Evolutionary conservation across 208 protist genomes (phyloP).

Genomic region (Crithidia fasciculata): DNA sequence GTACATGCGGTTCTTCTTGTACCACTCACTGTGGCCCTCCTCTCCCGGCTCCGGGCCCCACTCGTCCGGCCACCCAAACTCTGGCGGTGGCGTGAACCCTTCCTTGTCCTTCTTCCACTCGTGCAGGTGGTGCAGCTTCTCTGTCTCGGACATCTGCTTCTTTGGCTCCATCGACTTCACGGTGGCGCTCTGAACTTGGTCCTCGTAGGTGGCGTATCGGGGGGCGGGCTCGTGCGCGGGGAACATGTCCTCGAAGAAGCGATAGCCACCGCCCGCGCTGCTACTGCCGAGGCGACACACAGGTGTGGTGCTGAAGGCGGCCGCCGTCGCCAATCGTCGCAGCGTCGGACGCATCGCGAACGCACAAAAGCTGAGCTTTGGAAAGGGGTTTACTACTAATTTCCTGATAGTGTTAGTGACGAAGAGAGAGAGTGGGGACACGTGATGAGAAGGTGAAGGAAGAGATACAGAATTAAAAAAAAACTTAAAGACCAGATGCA

Average conservation of each 20-base stretch:
- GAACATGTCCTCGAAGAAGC: constrained; percentile 91
- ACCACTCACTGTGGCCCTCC: constrained; percentile 85
- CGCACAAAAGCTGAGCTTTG: background rate
- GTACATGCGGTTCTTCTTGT: constrained; percentile 92
- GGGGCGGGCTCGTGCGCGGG: constrained; percentile 80
- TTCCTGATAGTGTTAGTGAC: too few species aligned
- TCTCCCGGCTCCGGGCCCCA: constrained; percentile 89
- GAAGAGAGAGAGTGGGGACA: too few species aligned
- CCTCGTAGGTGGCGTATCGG: constrained; percentile 78
- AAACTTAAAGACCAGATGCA: too few species aligned
- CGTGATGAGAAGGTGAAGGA: too few species aligned
- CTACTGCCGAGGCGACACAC: constrained; percentile 5
- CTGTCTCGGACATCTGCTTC: constrained; percentile 76
- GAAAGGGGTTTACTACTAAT: too few species aligned
- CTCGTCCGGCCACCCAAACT: constrained; percentile 90
- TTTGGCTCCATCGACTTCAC: constrained; percentile 61
- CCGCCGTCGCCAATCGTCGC: background rate
- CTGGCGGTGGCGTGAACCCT: constrained; percentile 66
- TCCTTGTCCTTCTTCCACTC: constrained; percentile 77
- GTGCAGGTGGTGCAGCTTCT: constrained; percentile 84
- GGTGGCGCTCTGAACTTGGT: constrained; percentile 61
- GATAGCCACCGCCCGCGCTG: constrained; percentile 57
- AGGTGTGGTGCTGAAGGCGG: constrained; percentile 11
- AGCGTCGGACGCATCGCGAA: background rate
- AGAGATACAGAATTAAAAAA: too few species aligned